Conservation (phyloP, 169 alveolate genomes). For the Babesia microti region DNA sequence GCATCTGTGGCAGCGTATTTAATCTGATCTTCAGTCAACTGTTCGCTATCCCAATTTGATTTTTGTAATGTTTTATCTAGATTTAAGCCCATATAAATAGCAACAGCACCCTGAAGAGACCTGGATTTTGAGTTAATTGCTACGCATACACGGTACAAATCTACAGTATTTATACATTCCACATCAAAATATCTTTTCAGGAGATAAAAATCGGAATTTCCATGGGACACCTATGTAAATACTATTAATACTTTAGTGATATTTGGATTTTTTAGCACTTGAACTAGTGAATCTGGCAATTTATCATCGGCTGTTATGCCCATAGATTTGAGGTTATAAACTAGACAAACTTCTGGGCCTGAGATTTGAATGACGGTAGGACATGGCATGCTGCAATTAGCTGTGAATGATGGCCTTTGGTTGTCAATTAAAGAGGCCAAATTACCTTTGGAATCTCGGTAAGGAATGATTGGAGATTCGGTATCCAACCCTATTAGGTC, state of each 20-base stretch:
- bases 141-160: conserved; percentile 16
- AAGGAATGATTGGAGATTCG: not conserved
- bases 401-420: conserved; percentile 8
- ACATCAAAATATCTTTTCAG: conserved; percentile 31
- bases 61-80: conserved; percentile 39
- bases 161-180: conserved; percentile 23
- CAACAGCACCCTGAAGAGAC: conserved; percentile 26
- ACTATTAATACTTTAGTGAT: conserved; percentile 21
- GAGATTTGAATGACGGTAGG: conserved; percentile 39
- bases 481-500: no score
- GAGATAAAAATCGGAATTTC: conserved; percentile 45
- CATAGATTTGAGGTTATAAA: conserved; percentile 37
- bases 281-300: conserved; percentile 19
- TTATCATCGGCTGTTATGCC: no score
- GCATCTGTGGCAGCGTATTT: conserved; percentile 46
- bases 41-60: conserved; percentile 45
- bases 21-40: conserved; percentile 17
- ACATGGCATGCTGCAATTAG: conserved; percentile 3
- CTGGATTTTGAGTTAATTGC: conserved; percentile 20
- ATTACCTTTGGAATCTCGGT: conserved; percentile 28
- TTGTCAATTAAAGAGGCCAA: conserved; percentile 43
- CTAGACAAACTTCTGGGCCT: conserved; percentile 23
- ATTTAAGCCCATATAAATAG: conserved; percentile 10
- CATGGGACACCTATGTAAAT: conserved; percentile 38
- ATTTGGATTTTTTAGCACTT: conserved; percentile 5